phyloP scores from a whole-genome alignment of 306 rosid species.

The Vachellia pachyceras region DNA sequence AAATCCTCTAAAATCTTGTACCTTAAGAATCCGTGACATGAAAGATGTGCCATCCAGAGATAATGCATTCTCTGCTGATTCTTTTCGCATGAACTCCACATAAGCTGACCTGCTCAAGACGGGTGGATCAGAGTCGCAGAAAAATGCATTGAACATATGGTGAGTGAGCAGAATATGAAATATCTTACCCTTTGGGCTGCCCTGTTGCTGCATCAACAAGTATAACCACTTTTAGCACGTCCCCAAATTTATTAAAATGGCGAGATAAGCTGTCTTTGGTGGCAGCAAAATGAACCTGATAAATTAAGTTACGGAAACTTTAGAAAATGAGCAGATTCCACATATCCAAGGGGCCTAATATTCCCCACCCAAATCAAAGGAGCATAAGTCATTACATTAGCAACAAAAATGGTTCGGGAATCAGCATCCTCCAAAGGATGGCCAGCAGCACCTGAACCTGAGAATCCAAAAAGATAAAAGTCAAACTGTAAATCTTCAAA shows the following conservation, averaged over 20 bases:
- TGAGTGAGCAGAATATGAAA: slow-evolving; percentile 32
- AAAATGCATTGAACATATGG: slow-evolving; percentile 4
- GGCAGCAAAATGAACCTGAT: slow-evolving; percentile 95
- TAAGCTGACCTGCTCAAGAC: slow-evolving; percentile 86
- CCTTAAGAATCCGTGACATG: slow-evolving; percentile 96
- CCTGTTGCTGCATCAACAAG: slow-evolving; percentile 84
- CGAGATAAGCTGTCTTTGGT: slow-evolving; percentile 88
- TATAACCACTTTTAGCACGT: slow-evolving; percentile 78
- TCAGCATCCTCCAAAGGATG: slow-evolving; percentile 86
- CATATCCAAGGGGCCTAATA: background rate
- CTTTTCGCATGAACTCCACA: slow-evolving; percentile 93
- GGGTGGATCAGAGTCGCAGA: slow-evolving; percentile 25
- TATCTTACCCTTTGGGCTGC: slow-evolving; percentile 85
- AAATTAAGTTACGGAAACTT: slow-evolving; percentile 15
- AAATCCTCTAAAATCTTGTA: slow-evolving; percentile 46
- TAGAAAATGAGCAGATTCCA: slow-evolving; percentile 38
- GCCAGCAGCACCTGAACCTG: slow-evolving; percentile 62
- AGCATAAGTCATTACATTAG: slow-evolving; percentile 67
- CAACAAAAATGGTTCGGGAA: slow-evolving; percentile 86
- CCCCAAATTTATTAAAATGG: slow-evolving; percentile 91
- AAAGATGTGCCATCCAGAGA: slow-evolving; percentile 92
- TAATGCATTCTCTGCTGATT: slow-evolving; percentile 86
- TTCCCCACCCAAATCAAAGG: slow-evolving; percentile 36
- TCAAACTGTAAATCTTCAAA: slow-evolving; percentile 7
- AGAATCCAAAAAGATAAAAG: slow-evolving; percentile 27